Percentiles rank a stretch among this genome's conserved stretches.
Conservation (phyloP, 2,329 filamentous ascomycete genomes). For the Colletotrichum sansevieriae region DNA sequence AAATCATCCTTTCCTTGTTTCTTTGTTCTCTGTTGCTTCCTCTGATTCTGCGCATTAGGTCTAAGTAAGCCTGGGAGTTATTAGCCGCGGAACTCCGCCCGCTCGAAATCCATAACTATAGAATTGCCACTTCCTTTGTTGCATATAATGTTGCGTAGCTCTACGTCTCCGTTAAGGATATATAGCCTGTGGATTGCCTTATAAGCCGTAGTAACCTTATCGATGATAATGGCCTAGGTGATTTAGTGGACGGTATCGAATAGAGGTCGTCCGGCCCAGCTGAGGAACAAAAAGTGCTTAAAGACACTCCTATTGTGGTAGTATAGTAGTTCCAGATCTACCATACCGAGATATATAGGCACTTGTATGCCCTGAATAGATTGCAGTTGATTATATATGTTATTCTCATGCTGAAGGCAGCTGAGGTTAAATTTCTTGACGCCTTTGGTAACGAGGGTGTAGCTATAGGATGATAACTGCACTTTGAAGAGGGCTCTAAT, state of each 20-base stretch:
- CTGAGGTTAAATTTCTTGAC: constrained; percentile 51
- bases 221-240: neutral
- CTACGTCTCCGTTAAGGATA: neutral
- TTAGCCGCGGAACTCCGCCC: neutral
- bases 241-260: too few relatives aligned
- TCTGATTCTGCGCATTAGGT: neutral
- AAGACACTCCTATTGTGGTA: constrained; percentile 47
- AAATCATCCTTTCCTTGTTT: neutral
- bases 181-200: neutral
- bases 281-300: too few relatives aligned
- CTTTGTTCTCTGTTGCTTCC: neutral
- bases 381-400: constrained; percentile 49
- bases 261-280: too few relatives aligned
- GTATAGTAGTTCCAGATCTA: constrained; percentile 48
- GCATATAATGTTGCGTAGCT: neutral
- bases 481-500: constrained; percentile 55
- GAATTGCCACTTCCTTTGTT: neutral
- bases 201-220: neutral
- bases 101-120: neutral
- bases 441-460: constrained; percentile 53
- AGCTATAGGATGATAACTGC: constrained; percentile 52
- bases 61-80: neutral
- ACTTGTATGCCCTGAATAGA: constrained; percentile 50
- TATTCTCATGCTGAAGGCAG: constrained; percentile 49
- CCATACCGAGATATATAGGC: constrained; percentile 52